Conservation (phyloP, 352 stramenopile species). For the Phytophthora macrochlamydospora region DNA sequence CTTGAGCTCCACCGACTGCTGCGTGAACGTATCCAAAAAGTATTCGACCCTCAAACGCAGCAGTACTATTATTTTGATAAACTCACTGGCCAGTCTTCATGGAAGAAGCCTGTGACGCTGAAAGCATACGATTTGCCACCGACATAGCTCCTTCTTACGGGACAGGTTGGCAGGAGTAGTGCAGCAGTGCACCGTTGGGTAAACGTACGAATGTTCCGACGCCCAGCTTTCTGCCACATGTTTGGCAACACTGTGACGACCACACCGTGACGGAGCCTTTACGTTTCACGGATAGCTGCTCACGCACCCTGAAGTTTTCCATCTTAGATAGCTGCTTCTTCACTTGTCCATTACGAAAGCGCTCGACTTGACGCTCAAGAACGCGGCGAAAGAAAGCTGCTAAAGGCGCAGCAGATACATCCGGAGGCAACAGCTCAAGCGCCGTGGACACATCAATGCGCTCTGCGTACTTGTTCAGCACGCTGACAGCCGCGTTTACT, state of each 20-base stretch:
- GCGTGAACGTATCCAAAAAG: slow-evolving; percentile 62
- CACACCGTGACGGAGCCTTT: slow-evolving; percentile 79
- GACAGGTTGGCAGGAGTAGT: slow-evolving; percentile 77
- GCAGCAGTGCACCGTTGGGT: slow-evolving; percentile 58
- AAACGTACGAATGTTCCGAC: slow-evolving; percentile 76
- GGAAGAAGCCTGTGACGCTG: slow-evolving; percentile 70
- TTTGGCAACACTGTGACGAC: slow-evolving; percentile 74
- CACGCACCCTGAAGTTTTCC: slow-evolving; percentile 83
- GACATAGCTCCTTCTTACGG: slow-evolving; percentile 20
- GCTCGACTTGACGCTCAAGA: slow-evolving; percentile 76
- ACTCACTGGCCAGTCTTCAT: slow-evolving; percentile 72
- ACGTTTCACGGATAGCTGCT: slow-evolving; percentile 64
- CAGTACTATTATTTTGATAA: slow-evolving; percentile 88
- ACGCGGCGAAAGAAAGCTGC: slow-evolving; percentile 74
- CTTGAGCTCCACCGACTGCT: slow-evolving; percentile 55
- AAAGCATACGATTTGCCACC: slow-evolving; percentile 48
- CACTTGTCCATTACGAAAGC: slow-evolving; percentile 80
- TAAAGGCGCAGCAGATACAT: slow-evolving; percentile 57
- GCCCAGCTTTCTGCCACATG: slow-evolving; percentile 73
- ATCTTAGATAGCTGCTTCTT: slow-evolving; percentile 90
- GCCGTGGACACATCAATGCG: slow-evolving; percentile 82
- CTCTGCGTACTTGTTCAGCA: slow-evolving; percentile 85
- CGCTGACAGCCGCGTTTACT: slow-evolving; percentile 67
- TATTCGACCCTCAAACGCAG: slow-evolving; percentile 66
- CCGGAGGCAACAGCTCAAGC: slow-evolving; percentile 69